Conservation (phyloP, 129 eudicot genomes). For the Sambucus nigra region DNA sequence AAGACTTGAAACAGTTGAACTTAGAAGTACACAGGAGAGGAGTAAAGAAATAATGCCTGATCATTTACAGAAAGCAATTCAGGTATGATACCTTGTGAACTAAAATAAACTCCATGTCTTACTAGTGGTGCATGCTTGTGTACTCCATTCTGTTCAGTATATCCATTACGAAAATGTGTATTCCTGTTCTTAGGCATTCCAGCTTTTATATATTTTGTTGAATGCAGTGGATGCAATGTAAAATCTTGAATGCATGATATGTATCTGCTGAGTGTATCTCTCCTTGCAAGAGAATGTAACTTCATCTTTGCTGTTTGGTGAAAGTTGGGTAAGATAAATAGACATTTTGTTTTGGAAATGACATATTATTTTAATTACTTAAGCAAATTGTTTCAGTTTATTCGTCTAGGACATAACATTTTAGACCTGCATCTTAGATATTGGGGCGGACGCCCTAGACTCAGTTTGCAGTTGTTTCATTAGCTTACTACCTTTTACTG, state of each 20-base stretch:
- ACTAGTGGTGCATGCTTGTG: neutral
- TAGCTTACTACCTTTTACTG: neutral
- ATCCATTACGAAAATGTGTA: too few relatives aligned
- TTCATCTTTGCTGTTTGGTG: neutral
- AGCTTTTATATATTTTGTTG: neutral
- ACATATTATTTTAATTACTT: neutral
- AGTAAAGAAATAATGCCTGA: conserved; percentile 17
- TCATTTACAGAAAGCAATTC: conserved; percentile 41
- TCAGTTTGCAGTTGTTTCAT: neutral
- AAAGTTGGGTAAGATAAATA: neutral
- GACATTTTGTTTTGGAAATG: neutral
- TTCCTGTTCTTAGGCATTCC: neutral
- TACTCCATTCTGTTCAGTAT: too few relatives aligned
- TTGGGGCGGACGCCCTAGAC: neutral
- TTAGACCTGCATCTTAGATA: neutral
- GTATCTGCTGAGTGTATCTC: neutral
- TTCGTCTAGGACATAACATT: neutral
- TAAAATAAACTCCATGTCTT: neutral
- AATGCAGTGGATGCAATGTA: neutral
- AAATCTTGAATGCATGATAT: too few relatives aligned
- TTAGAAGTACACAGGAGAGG: conserved; percentile 17
- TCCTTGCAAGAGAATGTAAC: neutral
- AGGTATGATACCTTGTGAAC: conserved; percentile 28
- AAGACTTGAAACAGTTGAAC: conserved; percentile 34
- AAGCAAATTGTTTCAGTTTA: neutral